These are phyloP conservation scores for Fusarium annulatum DNA, from an alignment of 2,329 filamentous ascomycete species.

Conservation along the genomic window DNA sequence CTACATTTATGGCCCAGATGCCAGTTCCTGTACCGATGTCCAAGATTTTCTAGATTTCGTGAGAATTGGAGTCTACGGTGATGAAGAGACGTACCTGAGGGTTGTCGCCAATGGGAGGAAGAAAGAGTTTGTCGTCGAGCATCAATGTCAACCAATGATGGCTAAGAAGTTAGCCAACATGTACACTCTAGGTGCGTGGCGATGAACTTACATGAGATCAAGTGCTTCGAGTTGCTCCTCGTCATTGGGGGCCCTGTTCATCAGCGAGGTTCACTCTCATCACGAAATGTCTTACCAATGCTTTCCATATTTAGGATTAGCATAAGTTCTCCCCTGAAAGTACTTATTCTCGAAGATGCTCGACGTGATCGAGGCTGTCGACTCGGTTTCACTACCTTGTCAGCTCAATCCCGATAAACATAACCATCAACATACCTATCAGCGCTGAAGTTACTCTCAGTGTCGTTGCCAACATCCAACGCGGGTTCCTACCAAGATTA, in stretches of 20 bases:
- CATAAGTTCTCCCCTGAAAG: slow-evolving; percentile 37
- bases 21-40: slow-evolving; percentile 40
- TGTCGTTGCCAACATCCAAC: slow-evolving; percentile 10
- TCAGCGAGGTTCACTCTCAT: neutral
- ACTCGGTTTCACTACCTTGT: slow-evolving; percentile 21
- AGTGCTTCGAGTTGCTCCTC: slow-evolving; percentile 41
- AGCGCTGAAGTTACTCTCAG: slow-evolving; percentile 14
- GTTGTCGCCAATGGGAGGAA: slow-evolving; percentile 29
- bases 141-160: slow-evolving; percentile 41
- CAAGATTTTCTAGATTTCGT: slow-evolving; percentile 11
- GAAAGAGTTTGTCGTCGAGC: slow-evolving; percentile 36
- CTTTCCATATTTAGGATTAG: slow-evolving; percentile 42
- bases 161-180: neutral
- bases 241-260: slow-evolving; percentile 36
- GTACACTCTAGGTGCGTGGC: accelerated
- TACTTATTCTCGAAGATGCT: slow-evolving; percentile 40
- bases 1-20: slow-evolving; percentile 41
- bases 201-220: slow-evolving; percentile 31
- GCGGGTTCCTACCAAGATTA: slow-evolving; percentile 16
- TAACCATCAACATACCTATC: neutral
- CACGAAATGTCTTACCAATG: slow-evolving; percentile 19
- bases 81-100: slow-evolving; percentile 17
- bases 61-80: neutral
- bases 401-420: neutral
- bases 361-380: slow-evolving; percentile 37